phyloP scores from a whole-genome alignment of 495 filamentous ascomycete species.

The Tuber brumale region DNA sequence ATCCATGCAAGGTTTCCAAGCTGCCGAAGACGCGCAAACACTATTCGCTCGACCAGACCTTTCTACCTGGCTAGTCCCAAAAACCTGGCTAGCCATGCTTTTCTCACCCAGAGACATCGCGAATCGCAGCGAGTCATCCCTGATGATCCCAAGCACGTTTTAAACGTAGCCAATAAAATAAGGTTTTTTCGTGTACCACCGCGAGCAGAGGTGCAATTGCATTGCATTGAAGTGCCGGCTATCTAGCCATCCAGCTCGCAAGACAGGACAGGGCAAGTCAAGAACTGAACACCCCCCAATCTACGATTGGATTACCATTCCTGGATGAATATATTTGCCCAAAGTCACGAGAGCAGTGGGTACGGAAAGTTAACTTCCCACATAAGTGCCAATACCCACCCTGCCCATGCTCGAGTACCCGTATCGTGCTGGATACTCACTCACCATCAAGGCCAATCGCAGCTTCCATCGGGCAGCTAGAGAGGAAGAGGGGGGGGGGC shows the following conservation, averaged over 20 bases:
- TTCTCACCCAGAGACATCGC: neutral
- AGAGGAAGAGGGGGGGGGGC: neutral
- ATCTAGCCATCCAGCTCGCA: neutral
- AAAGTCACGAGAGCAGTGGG: neutral
- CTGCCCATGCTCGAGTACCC: neutral
- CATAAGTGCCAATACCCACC: neutral
- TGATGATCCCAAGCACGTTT: neutral
- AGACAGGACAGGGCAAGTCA: neutral
- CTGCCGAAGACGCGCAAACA: neutral
- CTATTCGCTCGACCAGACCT: neutral
- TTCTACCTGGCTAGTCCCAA: neutral
- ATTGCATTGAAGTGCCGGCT: neutral
- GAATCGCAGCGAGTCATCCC: conserved; percentile 1
- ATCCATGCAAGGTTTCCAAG: neutral
- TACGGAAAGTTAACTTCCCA: neutral
- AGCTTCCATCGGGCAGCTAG: neutral
- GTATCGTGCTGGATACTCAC: neutral
- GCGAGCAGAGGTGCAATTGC: neutral
- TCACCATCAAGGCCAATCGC: neutral
- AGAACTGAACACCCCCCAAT: neutral
- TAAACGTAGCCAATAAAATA: neutral
- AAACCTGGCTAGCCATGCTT: neutral
- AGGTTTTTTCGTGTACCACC: neutral
- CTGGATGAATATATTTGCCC: neutral
- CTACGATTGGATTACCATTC: neutral